Base-by-base conservation (phyloP, 2,329 filamentous ascomycete genomes). In the Diaporthe amygdali region DNA sequence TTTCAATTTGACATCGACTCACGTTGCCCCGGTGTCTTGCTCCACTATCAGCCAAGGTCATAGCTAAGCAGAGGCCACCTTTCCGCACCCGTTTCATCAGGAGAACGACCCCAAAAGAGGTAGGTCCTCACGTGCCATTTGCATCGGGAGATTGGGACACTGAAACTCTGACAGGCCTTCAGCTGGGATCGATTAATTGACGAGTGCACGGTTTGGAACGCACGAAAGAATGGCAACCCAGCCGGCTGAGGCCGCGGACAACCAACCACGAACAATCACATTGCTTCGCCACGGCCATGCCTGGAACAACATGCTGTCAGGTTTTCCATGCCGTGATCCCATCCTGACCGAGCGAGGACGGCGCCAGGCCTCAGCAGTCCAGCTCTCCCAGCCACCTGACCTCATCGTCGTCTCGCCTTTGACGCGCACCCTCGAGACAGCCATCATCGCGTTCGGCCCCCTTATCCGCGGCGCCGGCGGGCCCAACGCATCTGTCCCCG, bases 251-350 rank as follows among this genome's bases (percentile, higher is more conserved):
- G 52, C 63, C 27, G n/a, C 41, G 25, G 63, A n/a, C n/a, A n/a
- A 59, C 39, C 63, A 46, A 25, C 34, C 66, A 25, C 63, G 46
- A 27, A 71, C 63, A 32, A 71, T 71, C 44, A 63, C 69, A 27
- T 54, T 71, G 51, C 69, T 71, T 34, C 69, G 69, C 12, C 69
- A 71, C n/a, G 69, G 69, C 63, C 69, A 71, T 67, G 69, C 69
- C 44, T 71, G 69, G 69, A 71, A 71, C 44, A 71, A 71, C 44
- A 71, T 71, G 69, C n/a, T 71, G n/a, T 61, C 69, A 12, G 69
- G 69, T 8, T 71, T 71, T n/a, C 69, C 69, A 27, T 71, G 69
- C 49, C 41, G 69, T 17, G 69, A 71, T 27, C 69, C 69, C 8
- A 71, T 71, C 44, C 63, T 71, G 32, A 71, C 69, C 1, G 69